These are phyloP conservation scores for Zygotorulaspora florentina DNA, from an alignment of 805 yeast genomes.

Conservation along the genomic window DNA sequence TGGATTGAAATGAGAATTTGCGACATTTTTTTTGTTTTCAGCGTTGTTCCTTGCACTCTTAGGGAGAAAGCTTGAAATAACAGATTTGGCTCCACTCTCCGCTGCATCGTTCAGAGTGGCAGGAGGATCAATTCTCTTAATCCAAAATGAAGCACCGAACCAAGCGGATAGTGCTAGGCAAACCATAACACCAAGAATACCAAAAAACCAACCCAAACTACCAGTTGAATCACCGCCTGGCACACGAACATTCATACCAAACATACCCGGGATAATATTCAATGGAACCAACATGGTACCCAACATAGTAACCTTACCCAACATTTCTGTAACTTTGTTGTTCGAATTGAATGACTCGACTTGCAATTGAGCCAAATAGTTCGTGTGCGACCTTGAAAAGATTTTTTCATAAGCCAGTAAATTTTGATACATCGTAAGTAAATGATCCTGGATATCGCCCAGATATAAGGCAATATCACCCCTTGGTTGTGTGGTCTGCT, in stretches of 20 bases:
- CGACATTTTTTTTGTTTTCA: conserved; percentile 3
- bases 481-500: conserved; percentile 56
- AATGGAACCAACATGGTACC: conserved; percentile 91
- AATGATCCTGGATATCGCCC: conserved; percentile 97
- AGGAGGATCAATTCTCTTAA: conserved; percentile 35
- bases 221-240: conserved; percentile 52
- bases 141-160: conserved; percentile 41
- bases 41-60: conserved; percentile 4
- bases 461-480: conserved; percentile 87
- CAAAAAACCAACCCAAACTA: conserved; percentile 63
- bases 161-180: conserved; percentile 39
- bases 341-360: conserved; percentile 87
- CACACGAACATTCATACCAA: conserved; percentile 91
- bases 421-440: conserved; percentile 92
- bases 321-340: conserved; percentile 77
- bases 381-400: conserved; percentile 85
- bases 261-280: conserved; percentile 84
- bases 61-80: conserved; percentile 27
- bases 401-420: conserved; percentile 87
- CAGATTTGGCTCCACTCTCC: conserved; percentile 35
- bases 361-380: conserved; percentile 89
- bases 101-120: conserved; percentile 34
- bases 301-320: conserved; percentile 81
- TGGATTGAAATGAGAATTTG: conserved; percentile 7
- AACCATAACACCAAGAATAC: conserved; percentile 54